Percentiles rank a stretch among this genome's conserved stretches.
phyloP scores from a whole-genome alignment of 2,329 filamentous ascomycete species.

The Curvularia sp. region DNA sequence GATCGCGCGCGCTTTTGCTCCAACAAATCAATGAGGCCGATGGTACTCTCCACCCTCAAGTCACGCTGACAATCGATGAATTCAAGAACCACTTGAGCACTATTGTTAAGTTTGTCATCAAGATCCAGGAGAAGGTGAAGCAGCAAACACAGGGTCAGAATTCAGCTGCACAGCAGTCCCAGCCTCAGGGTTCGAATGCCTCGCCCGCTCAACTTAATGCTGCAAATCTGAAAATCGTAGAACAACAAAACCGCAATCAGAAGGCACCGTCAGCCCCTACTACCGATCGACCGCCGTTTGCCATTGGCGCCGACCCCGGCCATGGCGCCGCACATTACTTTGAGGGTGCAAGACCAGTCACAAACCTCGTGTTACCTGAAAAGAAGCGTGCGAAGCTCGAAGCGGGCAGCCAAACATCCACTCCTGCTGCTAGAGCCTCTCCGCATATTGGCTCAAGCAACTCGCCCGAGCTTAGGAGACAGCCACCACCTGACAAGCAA shows the following conservation, averaged over 20 bases:
- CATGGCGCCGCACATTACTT: constrained; percentile 66
- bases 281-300: constrained; percentile 61
- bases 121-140: constrained; percentile 38
- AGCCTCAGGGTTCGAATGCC: constrained; percentile 26
- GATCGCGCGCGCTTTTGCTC: constrained; percentile 34
- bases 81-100: constrained; percentile 37
- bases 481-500: constrained; percentile 52
- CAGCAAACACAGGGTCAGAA: constrained; percentile 29
- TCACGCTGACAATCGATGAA: constrained; percentile 40
- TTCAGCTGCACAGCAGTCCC: constrained; percentile 27
- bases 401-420: constrained; percentile 51
- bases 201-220: constrained; percentile 46
- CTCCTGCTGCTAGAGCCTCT: constrained; percentile 52
- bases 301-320: constrained; percentile 60
- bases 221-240: constrained; percentile 51
- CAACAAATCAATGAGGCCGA: constrained; percentile 41
- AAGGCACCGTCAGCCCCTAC: constrained; percentile 59
- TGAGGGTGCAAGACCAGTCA: constrained; percentile 58
- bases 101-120: constrained; percentile 39
- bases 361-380: constrained; percentile 65
- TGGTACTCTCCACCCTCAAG: constrained; percentile 38
- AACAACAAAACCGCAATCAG: constrained; percentile 58
- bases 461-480: constrained; percentile 58
- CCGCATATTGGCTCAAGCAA: constrained; percentile 46
- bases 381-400: constrained; percentile 63